Conservation (phyloP, 805 yeast genomes). For the Osmozyma mogii region DNA sequence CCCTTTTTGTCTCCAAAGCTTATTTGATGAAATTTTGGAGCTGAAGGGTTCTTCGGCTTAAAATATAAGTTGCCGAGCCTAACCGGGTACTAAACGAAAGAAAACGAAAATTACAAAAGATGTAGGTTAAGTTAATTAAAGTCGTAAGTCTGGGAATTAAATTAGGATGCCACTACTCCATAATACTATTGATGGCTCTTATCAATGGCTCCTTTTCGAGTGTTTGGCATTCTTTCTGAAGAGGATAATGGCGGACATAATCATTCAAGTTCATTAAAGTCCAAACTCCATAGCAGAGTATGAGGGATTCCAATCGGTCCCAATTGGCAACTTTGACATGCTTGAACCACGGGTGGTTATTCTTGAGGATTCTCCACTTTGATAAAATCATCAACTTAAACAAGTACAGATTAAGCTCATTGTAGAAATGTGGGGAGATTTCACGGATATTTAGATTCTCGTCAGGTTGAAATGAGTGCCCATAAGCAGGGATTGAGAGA, state of each 20-base stretch:
- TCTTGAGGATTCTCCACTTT: constrained; percentile 35
- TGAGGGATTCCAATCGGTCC: constrained; percentile 23
- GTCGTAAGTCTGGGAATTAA: too few species aligned
- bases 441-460: constrained; percentile 10
- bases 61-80: too few species aligned
- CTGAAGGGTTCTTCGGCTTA: too few species aligned
- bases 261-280: constrained; percentile 32
- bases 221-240: constrained; percentile 4
- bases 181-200: constrained; percentile 14
- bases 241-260: constrained; percentile 9
- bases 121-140: too few species aligned
- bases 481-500: constrained; percentile 15
- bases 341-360: constrained; percentile 28
- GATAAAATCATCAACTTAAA: constrained; percentile 27
- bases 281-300: constrained; percentile 29
- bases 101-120: too few species aligned
- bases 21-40: too few species aligned
- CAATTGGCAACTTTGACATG: constrained; percentile 19
- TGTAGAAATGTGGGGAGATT: constrained; percentile 19
- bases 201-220: constrained; percentile 12
- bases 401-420: constrained; percentile 25
- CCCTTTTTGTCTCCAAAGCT: too few species aligned
- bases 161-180: too few species aligned
- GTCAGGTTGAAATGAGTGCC: constrained; percentile 5
- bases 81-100: too few species aligned